These are phyloP conservation scores for Fabrea salina DNA, from an alignment of 169 alveolate species.

Conservation along the genomic window DNA sequence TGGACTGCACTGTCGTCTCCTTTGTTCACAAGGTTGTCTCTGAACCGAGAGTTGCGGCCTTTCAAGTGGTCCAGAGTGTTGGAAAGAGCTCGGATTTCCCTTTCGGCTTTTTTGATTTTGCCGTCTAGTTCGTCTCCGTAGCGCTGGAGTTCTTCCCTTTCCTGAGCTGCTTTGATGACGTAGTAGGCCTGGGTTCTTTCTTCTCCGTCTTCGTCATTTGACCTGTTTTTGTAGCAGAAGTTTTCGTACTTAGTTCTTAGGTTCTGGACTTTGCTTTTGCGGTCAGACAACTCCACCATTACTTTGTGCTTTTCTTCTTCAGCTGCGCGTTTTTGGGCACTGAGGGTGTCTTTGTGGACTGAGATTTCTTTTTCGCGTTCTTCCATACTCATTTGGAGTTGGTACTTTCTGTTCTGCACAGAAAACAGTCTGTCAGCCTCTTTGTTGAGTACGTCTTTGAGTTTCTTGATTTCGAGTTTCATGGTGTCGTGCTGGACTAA, in stretches of 20 bases:
- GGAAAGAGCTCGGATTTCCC: conserved; percentile 74
- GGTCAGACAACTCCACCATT: conserved; percentile 84
- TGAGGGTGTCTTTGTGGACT: conserved; percentile 85
- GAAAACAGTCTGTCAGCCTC: conserved; percentile 85
- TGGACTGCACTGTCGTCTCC: conserved; percentile 59
- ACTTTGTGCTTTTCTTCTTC: conserved; percentile 90
- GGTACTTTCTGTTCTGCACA: conserved; percentile 84
- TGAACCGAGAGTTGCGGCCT: conserved; percentile 72
- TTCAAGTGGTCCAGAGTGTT: conserved; percentile 78
- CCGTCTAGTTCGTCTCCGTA: conserved; percentile 88
- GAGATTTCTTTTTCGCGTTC: conserved; percentile 87
- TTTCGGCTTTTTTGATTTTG: conserved; percentile 77
- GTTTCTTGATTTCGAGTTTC: conserved; percentile 89
- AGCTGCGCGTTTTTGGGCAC: conserved; percentile 83
- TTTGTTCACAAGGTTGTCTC: conserved; percentile 68
- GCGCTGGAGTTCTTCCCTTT: conserved; percentile 84
- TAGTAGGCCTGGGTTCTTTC: conserved; percentile 88
- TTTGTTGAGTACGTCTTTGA: conserved; percentile 76
- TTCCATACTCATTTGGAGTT: conserved; percentile 83
- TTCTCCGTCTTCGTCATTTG: conserved; percentile 80
- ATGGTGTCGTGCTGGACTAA: conserved; percentile 87
- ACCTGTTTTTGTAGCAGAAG: conserved; percentile 66
- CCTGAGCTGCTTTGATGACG: conserved; percentile 87
- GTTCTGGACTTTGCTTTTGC: conserved; percentile 81
- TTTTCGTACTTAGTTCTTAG: conserved; percentile 84